Percentiles rank a stretch among this genome's conserved stretches.
Conservation (phyloP, 2,329 filamentous ascomycete genomes). For the Phoma sp. region DNA sequence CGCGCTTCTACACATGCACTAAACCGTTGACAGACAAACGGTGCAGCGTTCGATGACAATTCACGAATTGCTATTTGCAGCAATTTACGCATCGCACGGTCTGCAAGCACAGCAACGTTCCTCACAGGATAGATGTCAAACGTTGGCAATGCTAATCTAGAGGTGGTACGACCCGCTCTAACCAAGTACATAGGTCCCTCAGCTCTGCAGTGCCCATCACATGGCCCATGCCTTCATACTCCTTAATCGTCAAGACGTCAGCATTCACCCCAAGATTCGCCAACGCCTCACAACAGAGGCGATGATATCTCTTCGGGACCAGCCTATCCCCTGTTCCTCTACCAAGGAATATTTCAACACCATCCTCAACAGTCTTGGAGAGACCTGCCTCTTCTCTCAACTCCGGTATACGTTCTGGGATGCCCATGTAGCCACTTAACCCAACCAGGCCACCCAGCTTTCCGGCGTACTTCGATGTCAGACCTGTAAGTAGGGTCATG, state of each 20-base stretch:
- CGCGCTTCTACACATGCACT: neutral
- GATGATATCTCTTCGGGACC: slow-evolving; percentile 53
- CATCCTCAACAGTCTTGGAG: slow-evolving; percentile 38
- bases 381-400: slow-evolving; percentile 48
- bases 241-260: slow-evolving; percentile 49
- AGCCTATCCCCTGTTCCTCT: slow-evolving; percentile 56
- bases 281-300: slow-evolving; percentile 51
- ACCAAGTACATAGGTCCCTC: slow-evolving; percentile 53
- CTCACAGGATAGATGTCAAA: too few relatives aligned
- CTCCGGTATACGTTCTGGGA: slow-evolving; percentile 47
- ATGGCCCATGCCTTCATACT: slow-evolving; percentile 59
- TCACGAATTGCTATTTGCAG: too few relatives aligned
- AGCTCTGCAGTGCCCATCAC: slow-evolving; percentile 51
- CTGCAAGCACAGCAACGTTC: neutral
- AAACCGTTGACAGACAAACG: too few relatives aligned
- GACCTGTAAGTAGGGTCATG: slow-evolving; percentile 51
- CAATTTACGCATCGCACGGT: too few relatives aligned
- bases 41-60: too few relatives aligned
- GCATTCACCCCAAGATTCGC: slow-evolving; percentile 49
- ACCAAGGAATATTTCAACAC: slow-evolving; percentile 54
- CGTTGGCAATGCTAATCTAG: slow-evolving; percentile 17
- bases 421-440: slow-evolving; percentile 56
- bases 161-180: slow-evolving; percentile 50
- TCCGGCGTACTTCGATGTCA: slow-evolving; percentile 51
- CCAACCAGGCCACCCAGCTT: slow-evolving; percentile 51